These are phyloP conservation scores for Chlorella sp. DNA, from an alignment of 139 green algal species.

Conservation along the genomic window DNA sequence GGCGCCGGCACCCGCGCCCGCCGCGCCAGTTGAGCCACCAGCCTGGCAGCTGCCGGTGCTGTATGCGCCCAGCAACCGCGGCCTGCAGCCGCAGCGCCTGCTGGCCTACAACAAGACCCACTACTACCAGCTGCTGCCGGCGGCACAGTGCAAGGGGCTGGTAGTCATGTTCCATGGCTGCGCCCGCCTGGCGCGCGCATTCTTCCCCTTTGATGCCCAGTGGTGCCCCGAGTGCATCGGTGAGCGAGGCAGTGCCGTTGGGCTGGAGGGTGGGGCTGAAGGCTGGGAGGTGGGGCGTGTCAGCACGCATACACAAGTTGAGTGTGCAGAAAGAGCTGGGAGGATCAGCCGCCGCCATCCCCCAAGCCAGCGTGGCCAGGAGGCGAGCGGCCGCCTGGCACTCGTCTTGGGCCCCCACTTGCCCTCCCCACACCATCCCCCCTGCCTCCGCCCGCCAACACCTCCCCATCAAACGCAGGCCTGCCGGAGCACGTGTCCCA, in stretches of 20 bases:
- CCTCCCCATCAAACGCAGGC: not conserved
- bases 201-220: not conserved
- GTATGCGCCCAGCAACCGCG: not conserved
- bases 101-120: not conserved
- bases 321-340: too few relatives aligned
- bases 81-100: constrained; percentile 6
- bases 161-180: constrained; percentile 25
- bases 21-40: too few relatives aligned
- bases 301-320: too few relatives aligned
- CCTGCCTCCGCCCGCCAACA: too few relatives aligned
- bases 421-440: not conserved
- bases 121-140: constrained; percentile 25
- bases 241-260: not conserved
- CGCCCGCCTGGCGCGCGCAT: constrained; percentile 8
- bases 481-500: constrained; percentile 27
- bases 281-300: too few relatives aligned
- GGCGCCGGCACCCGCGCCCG: not conserved
- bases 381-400: too few relatives aligned
- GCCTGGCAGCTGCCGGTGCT: not conserved
- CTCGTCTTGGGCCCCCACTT: too few relatives aligned
- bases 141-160: not conserved
- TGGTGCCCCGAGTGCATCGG: constrained; percentile 22
- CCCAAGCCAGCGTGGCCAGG: too few relatives aligned
- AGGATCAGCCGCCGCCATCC: too few relatives aligned
- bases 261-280: too few relatives aligned